phyloP scores from a whole-genome alignment of 148 eudicot genomes.

The Silene uniflora region DNA sequence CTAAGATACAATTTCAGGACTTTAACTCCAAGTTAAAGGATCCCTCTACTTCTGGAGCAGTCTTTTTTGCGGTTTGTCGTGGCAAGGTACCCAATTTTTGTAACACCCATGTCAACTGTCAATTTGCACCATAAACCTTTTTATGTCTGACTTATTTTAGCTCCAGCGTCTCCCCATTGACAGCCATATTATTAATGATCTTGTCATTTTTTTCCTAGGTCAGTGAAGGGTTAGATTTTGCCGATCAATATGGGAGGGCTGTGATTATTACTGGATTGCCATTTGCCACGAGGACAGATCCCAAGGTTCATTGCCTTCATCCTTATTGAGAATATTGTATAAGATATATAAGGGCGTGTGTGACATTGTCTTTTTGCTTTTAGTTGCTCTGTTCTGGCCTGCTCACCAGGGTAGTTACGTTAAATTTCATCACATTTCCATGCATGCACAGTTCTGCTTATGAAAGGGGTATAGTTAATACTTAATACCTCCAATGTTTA shows the following conservation, averaged over 20 bases:
- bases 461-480: background rate
- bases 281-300: slow-evolving; percentile 75
- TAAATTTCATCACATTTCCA: background rate
- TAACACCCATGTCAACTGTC: background rate
- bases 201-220: slow-evolving; percentile 42
- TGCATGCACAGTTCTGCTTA: background rate
- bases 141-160: background rate
- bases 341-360: background rate
- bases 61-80: slow-evolving; percentile 97
- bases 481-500: background rate
- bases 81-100: slow-evolving; percentile 65
- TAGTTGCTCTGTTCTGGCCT: slow-evolving; percentile 2
- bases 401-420: background rate
- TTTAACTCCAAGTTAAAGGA: slow-evolving; percentile 78
- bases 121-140: background rate
- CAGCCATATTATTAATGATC: background rate
- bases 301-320: slow-evolving; percentile 57
- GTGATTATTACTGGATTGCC: slow-evolving; percentile 90
- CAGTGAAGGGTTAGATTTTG: slow-evolving; percentile 98
- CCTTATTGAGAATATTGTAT: background rate
- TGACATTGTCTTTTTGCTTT: background rate
- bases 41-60: slow-evolving; percentile 72
- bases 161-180: background rate
- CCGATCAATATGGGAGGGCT: slow-evolving; percentile 93
- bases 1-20: slow-evolving; percentile 51